phyloP scores from a whole-genome alignment of 2,329 filamentous ascomycete species.

The Fusarium robinianum region DNA sequence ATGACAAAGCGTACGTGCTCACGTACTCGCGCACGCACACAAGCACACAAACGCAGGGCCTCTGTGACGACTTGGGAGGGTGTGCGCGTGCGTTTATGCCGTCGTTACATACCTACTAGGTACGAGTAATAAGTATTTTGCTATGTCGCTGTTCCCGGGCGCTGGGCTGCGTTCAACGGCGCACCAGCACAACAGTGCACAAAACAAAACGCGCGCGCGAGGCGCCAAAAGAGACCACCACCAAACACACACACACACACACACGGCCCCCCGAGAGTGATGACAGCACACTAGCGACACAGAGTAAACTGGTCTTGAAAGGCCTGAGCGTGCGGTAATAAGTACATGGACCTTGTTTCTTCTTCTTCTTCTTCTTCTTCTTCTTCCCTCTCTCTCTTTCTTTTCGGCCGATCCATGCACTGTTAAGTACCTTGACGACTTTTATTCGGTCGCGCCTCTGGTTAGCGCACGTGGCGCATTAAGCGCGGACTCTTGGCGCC shows the following conservation, averaged over 20 bases:
- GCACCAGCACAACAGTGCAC: constrained; percentile 4
- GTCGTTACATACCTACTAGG: constrained; percentile 2
- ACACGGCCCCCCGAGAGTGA: too few relatives aligned
- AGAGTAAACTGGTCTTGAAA: too few relatives aligned
- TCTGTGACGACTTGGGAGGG: too few relatives aligned
- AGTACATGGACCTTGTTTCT: too few relatives aligned
- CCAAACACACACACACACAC: too few relatives aligned
- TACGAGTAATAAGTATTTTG: constrained; percentile 1
- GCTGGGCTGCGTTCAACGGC: constrained; percentile 28
- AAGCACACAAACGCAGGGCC: constrained; percentile 3
- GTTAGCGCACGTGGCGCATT: constrained; percentile 21
- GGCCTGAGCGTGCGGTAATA: too few relatives aligned
- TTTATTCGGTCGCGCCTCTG: constrained; percentile 5
- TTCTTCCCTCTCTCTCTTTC: neutral
- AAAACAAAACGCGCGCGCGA: constrained; percentile 1
- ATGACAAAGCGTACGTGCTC: too few relatives aligned
- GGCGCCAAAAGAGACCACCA: too few relatives aligned
- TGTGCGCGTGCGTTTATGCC: neutral
- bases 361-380: too few relatives aligned
- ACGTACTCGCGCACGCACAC: constrained; percentile 13
- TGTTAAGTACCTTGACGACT: too few relatives aligned
- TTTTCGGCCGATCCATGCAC: too few relatives aligned
- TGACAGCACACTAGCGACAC: too few relatives aligned
- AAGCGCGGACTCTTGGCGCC: constrained; percentile 22
- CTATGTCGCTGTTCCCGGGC: constrained; percentile 6